Base-by-base conservation (phyloP, 2,329 filamentous ascomycete species). In the Dactylonectria estremocensis region DNA sequence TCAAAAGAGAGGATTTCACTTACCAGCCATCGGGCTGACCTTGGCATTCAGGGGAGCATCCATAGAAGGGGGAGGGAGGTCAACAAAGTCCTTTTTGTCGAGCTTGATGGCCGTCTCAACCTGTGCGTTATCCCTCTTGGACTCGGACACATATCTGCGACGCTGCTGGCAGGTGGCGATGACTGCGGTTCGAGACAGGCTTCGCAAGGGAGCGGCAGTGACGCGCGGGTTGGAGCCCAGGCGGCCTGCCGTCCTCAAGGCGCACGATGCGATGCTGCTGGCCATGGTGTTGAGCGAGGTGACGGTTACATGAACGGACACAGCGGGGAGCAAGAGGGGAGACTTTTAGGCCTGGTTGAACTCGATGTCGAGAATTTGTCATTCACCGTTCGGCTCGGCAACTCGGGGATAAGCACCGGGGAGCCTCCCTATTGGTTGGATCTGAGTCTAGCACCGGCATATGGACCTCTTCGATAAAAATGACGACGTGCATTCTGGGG, bases 21-120 rank as follows among this genome's bases (percentile, higher is more conserved):
- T 76, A 83, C 81, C 80, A 70, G 94, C 93, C 79, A 93, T 90
- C n/a, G 94, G 93, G 81, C 92, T 96, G 85, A 96, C 90, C 79
- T 92, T 91, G 56, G 89, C 88, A 79, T 80, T 77, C 9, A 74
- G 70, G 20, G 79, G 75, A 18, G 70, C 67, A 16, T 79, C 77
- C 74, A 80, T 73, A 61, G 73, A 70, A 2, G 79, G 75, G 14
- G 77, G 75, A 35, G 81, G 76, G 18, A 87, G 84, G 71, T 89
- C 85, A 69, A 91, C 89, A 81, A 97, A 96, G 35, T 93, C 91
- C 80, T 93, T 93, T 83, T 95, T 94, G 73, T 97, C 94, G 68
- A 95, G 87, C 80, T 93, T 93, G 82, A 97, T 95, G 67, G 94
- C 91, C 11, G 92, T 93, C 77, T 97, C 94, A 77, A 97, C 93